Evolutionary conservation across 2,329 filamentous ascomycete genomes (phyloP), one percentile per base, ranked within the genome.

Genomic region (Fusarium oligoseptatum): DNA sequence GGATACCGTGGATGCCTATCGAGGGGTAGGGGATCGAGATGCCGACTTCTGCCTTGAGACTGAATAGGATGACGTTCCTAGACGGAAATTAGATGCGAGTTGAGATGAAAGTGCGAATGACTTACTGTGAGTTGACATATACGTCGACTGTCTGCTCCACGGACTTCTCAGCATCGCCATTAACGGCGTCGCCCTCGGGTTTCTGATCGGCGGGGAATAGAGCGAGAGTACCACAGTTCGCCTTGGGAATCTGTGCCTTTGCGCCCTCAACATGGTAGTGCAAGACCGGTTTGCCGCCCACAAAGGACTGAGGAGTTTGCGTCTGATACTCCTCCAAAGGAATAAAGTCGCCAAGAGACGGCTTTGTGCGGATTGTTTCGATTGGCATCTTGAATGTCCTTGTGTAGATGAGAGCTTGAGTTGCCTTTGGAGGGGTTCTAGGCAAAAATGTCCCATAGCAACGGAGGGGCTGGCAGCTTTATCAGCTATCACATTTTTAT

Each of bases 1-100:
- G 92, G 76, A 93, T 89, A 0, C 93, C 94, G 80, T 95, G 93
- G 17, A 95, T 91, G 24, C 91, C 91, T 80, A 96, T 93, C 70
- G 90, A 85, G 4, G 92, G 93, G 82, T 95, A 96, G 0, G 92
- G 90, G 74, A 95, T 93, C 45, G 90, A 87, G 52, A 94, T 83
- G 72, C 93, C 94, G 20, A 84, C 87, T 39, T 86, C 85, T 14
- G 86, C 87, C 4, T 87, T 81, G 14, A 84, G 82, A 74, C 91
- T 92, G 84, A 91, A 95, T 70, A 95, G 82, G 15, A 87, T 90
- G 65, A 95, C 86, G 76, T 77, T 79, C 37, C 80, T 85, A 48
- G 12, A n/a, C 14, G 3, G 4, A 63, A 11, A 45, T 74, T 56
- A 71, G 67, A 22, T 39, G 27, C 8, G 45, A 41, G 29, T 20